A percentile compares a stretch with the other conserved stretches of the same genome.
Conservation (phyloP, 176 grass and related monocot genomes). For the Oropetium thomaeum region DNA sequence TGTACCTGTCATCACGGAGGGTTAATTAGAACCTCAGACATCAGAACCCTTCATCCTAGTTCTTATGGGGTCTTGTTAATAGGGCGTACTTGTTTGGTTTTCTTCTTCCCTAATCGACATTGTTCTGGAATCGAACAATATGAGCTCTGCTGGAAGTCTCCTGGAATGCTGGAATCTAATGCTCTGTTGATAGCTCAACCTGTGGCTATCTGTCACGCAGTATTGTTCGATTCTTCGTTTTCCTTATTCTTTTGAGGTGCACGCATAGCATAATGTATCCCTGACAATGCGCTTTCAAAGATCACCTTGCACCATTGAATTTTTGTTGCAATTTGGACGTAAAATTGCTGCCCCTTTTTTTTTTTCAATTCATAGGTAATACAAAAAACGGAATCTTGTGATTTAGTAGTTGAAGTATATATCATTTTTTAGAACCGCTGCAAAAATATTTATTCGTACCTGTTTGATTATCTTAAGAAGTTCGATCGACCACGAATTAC, state of each 20-base stretch:
- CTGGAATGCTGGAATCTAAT: slow-evolving; percentile 27
- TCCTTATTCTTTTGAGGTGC: background rate
- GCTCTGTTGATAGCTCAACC: slow-evolving; percentile 15
- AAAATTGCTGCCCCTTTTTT: no score
- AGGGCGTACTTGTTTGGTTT: background rate
- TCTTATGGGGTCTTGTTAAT: background rate
- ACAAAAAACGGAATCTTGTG: background rate
- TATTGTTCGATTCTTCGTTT: background rate
- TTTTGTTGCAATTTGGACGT: background rate
- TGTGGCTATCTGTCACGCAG: slow-evolving; percentile 20
- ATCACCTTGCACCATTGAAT: background rate
- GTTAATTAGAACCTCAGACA: background rate
- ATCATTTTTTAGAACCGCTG: background rate
- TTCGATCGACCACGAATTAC: background rate
- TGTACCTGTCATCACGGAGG: background rate
- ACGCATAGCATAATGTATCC: background rate
- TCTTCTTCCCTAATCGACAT: background rate
- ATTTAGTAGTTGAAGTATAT: background rate
- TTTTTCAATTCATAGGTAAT: no score
- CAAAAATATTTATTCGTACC: background rate
- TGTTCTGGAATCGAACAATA: background rate
- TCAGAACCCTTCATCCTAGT: background rate
- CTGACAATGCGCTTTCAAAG: background rate
- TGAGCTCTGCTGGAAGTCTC: slow-evolving; percentile 15
- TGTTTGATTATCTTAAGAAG: background rate